Evolutionary conservation across 768 basidiomycete species (phyloP), one percentile per base, ranked within the genome.

Genomic region (Mycena floridula): DNA sequence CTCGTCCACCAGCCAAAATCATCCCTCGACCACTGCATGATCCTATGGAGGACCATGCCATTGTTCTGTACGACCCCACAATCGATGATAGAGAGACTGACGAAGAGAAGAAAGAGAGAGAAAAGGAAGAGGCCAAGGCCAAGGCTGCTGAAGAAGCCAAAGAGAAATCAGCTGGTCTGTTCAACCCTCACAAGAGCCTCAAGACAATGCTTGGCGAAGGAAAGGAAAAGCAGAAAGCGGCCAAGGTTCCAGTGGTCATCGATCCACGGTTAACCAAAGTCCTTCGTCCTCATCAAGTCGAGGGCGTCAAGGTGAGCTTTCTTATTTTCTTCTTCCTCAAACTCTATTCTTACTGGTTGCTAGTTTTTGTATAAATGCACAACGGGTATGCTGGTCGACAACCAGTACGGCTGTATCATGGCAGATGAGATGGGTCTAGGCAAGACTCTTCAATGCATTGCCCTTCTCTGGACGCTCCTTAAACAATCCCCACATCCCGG

Each of bases 371-470:
- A 95, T 65, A 83, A 80, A 63, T 96, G 94, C 63, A 84, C 93
- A 4, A 96, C 93, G 0, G 96, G 94, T 1, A 87, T 94, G 81
- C 64, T 94, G 45, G 88, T 87, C 27, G 85, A 90, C 37, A 88
- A 91, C 54, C 91, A 95, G 49, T 85, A 82, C 49, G 90, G 89
- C 0, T 98, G 95, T 58, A 99, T 99, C 62, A 97, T 99, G 95
- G 95, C 95, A 1, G 95, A 99, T 57, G 95, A 95, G 64, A 99
- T 99, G 95, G 95, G 95, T 55, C 79, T 98, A 12, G 95, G 91
- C 15, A 94, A 96, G 64, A 95, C 94, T 13, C 73, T 99, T 13
- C 96, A 99, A 59, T 98, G 96, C 59, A 97, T 99, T 49, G 76
- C 95, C 2, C 76, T 99, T 16, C 64, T 99, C 46, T 98, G 94